These are phyloP conservation scores for Cystobasidium ongulense DNA, from an alignment of 768 basidiomycete species.

Conservation along the genomic window DNA sequence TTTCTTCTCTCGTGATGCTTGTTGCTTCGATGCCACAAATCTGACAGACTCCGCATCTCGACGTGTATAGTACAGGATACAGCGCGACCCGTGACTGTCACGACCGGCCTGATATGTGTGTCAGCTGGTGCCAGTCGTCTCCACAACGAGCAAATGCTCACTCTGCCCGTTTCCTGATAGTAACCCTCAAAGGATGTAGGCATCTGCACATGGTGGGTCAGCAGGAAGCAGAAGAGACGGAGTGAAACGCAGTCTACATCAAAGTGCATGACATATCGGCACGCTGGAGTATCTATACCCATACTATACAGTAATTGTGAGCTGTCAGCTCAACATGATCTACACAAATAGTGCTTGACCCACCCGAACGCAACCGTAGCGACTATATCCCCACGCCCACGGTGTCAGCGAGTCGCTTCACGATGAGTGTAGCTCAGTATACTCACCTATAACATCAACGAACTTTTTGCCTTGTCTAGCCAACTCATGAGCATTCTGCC, in stretches of 20 bases:
- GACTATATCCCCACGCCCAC: neutral
- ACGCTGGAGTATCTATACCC: slow-evolving; percentile 30
- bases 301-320: slow-evolving; percentile 9
- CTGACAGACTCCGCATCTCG: slow-evolving; percentile 17
- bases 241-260: neutral
- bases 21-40: slow-evolving; percentile 6
- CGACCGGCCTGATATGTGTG: slow-evolving; percentile 13
- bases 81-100: slow-evolving; percentile 24
- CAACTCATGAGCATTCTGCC: neutral
- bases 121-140: neutral
- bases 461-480: slow-evolving; percentile 4
- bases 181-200: slow-evolving; percentile 34
- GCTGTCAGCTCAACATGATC: neutral
- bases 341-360: neutral
- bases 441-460: slow-evolving; percentile 31
- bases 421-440: neutral
- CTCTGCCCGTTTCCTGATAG: slow-evolving; percentile 32
- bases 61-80: slow-evolving; percentile 26
- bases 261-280: slow-evolving; percentile 31
- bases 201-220: slow-evolving; percentile 1
- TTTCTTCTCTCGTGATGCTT: neutral
- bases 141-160: neutral
- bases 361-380: slow-evolving; percentile 33
- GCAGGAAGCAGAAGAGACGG: neutral
- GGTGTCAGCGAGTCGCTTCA: neutral